These are phyloP conservation scores for Straminergon stramineum DNA, from an alignment of 225 moss, liverwort and hornwort species.

Conservation along the genomic window DNA sequence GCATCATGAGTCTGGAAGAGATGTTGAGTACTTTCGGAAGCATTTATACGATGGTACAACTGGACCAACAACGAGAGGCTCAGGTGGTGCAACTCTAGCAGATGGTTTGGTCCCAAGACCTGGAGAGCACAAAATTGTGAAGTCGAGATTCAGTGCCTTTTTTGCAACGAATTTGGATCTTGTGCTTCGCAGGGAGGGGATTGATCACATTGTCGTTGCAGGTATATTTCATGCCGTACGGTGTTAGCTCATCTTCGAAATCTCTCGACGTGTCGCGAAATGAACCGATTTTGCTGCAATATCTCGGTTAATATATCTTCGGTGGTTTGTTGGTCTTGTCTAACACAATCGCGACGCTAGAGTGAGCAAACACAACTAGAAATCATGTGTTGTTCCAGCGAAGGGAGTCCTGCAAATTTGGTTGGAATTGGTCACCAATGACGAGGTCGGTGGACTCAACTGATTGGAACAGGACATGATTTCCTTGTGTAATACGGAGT, in stretches of 20 bases:
- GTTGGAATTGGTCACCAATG: background rate
- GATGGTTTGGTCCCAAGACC: conserved; percentile 51
- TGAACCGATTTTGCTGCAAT: background rate
- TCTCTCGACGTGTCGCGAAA: background rate
- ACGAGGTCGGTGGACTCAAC: background rate
- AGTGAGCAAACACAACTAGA: background rate
- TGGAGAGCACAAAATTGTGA: conserved; percentile 60
- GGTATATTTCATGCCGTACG: conserved; percentile 20
- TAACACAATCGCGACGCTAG: background rate
- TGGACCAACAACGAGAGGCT: conserved; percentile 70
- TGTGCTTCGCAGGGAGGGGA: conserved; percentile 71
- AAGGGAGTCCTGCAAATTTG: background rate
- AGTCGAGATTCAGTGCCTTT: conserved; percentile 86
- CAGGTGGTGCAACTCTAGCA: conserved; percentile 57
- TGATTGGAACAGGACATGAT: background rate
- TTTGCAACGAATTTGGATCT: conserved; percentile 86
- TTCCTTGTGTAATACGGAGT: background rate
- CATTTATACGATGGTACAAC: conserved; percentile 66
- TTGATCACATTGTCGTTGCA: conserved; percentile 56
- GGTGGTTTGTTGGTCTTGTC: background rate
- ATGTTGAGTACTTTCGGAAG: conserved; percentile 76
- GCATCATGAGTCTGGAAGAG: conserved; percentile 84
- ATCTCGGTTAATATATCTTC: background rate
- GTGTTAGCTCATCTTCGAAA: background rate
- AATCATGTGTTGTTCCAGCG: background rate